These are phyloP conservation scores for Gastrolobium villosum DNA, from an alignment of 306 rosid genomes.

Conservation along the genomic window DNA sequence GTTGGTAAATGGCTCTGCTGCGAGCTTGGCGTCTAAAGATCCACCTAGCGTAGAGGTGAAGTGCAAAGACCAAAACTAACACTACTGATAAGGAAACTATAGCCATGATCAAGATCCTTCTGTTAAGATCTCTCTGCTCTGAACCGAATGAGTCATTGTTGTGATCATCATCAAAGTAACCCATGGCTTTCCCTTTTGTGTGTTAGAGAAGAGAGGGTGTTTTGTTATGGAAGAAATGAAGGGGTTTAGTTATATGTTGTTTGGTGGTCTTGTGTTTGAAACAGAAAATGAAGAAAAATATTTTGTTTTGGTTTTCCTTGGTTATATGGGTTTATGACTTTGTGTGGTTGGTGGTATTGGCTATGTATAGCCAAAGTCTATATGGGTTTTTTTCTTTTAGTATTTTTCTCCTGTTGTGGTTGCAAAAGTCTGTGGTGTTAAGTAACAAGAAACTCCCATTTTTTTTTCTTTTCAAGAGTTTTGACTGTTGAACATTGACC, in stretches of 20 bases:
- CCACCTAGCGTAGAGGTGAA: conserved; percentile 79
- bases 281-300: background rate
- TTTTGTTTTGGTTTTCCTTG: background rate
- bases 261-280: background rate
- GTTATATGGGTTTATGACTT: background rate
- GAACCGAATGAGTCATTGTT: background rate
- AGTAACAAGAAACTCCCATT: conserved; percentile 35
- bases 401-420: background rate
- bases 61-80: conserved; percentile 66
- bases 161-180: background rate
- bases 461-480: background rate
- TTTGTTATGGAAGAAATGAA: background rate
- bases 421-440: conserved; percentile 16
- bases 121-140: conserved; percentile 51
- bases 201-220: background rate
- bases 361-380: background rate
- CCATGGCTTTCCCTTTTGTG: background rate
- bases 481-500: conserved; percentile 49
- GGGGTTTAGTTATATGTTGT: background rate
- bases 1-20: conserved; percentile 59
- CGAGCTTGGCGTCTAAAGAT: conserved; percentile 73
- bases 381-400: background rate
- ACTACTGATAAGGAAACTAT: conserved; percentile 67
- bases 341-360: background rate
- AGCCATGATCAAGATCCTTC: conserved; percentile 67